Conservation (phyloP, 495 filamentous ascomycete genomes). For the Penicillium pancosmium region DNA sequence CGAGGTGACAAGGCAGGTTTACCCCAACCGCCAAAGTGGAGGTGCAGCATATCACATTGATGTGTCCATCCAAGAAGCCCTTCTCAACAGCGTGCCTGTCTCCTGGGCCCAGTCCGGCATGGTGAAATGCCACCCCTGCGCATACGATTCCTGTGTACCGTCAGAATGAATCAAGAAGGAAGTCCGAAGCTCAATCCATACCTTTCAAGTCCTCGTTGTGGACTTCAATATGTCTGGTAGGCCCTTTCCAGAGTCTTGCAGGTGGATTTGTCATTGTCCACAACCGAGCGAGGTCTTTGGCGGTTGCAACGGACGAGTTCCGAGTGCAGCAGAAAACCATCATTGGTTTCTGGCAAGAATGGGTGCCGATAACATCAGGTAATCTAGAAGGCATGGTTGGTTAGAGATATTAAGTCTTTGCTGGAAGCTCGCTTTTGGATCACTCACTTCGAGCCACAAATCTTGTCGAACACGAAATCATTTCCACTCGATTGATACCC, state of each 20-base stretch:
- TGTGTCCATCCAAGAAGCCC: slow-evolving; percentile 71
- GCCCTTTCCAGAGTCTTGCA: slow-evolving; percentile 69
- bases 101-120: slow-evolving; percentile 75
- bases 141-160: slow-evolving; percentile 49
- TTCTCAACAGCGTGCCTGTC: slow-evolving; percentile 76
- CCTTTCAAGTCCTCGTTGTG: slow-evolving; percentile 64
- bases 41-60: slow-evolving; percentile 93
- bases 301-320: slow-evolving; percentile 75
- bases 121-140: slow-evolving; percentile 89
- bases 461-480: slow-evolving; percentile 86
- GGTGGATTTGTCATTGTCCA: slow-evolving; percentile 60
- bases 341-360: slow-evolving; percentile 80
- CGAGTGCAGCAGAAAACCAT: slow-evolving; percentile 93
- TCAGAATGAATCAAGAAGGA: not conserved
- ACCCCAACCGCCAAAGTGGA: slow-evolving; percentile 92
- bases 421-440: not conserved
- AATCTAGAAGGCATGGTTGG: slow-evolving; percentile 47
- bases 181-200: slow-evolving; percentile 23
- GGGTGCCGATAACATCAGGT: slow-evolving; percentile 71
- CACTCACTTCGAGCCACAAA: slow-evolving; percentile 68
- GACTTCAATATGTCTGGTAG: slow-evolving; percentile 56
- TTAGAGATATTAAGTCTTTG: not conserved
- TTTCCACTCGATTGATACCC: slow-evolving; percentile 69
- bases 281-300: slow-evolving; percentile 68
- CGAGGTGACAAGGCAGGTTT: slow-evolving; percentile 90